phyloP scores from a whole-genome alignment of 805 yeast genomes.

The Suhomyces sp. region DNA sequence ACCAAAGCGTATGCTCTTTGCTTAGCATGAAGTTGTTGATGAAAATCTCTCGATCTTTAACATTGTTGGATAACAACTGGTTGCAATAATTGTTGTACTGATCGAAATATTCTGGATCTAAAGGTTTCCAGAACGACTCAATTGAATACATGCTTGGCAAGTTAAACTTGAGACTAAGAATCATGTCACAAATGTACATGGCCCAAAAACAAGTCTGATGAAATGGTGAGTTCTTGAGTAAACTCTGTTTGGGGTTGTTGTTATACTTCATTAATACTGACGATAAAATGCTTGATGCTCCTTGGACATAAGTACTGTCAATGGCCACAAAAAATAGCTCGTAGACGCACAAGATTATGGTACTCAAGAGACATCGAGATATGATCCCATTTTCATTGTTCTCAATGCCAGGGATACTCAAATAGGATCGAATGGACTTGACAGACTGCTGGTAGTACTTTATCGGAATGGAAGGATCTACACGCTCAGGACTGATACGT shows the following conservation, averaged over 20 bases:
- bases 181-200: conserved; percentile 32
- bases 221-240: conserved; percentile 28
- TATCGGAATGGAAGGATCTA: conserved; percentile 32
- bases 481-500: conserved; percentile 22
- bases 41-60: conserved; percentile 7
- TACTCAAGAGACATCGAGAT: conserved; percentile 36
- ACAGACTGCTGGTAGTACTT: conserved; percentile 38
- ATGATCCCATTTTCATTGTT: conserved; percentile 25
- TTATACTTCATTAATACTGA: conserved; percentile 22
- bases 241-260: conserved; percentile 12
- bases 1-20: conserved; percentile 29
- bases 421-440: conserved; percentile 28
- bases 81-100: conserved; percentile 5
- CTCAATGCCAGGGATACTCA: conserved; percentile 24
- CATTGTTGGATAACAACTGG: conserved; percentile 9
- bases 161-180: conserved; percentile 31
- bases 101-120: conserved; percentile 31
- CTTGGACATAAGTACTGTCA: conserved; percentile 37
- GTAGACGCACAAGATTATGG: conserved; percentile 35
- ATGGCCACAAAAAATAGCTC: conserved; percentile 38
- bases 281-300: conserved; percentile 33
- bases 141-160: conserved; percentile 32
- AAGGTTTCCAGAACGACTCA: conserved; percentile 29
- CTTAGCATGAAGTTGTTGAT: conserved; percentile 6
- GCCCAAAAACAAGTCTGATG: conserved; percentile 37